Conservation (phyloP, 1,284 basidiomycete species). For the Mycosarcoma mackinlayi region DNA sequence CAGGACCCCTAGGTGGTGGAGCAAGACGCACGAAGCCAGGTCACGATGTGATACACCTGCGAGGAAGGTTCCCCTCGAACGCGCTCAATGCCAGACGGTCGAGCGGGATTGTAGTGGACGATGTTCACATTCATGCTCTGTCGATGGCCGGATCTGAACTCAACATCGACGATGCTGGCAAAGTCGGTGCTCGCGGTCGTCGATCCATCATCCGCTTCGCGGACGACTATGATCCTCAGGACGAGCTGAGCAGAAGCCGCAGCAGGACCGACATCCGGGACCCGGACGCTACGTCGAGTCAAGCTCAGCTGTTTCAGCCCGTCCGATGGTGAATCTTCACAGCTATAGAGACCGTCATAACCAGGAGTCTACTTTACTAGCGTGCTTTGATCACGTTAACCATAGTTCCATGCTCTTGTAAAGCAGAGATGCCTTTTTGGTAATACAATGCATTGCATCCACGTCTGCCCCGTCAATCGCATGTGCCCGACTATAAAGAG, state of each 20-base stretch:
- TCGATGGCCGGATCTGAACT: conserved; percentile 1
- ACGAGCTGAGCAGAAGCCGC: conserved; percentile 3
- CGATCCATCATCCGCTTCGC: conserved; percentile 10
- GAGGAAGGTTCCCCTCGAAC: conserved; percentile 34
- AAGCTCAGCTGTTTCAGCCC: conserved; percentile 27
- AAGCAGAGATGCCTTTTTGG: not conserved
- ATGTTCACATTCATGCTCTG: conserved; percentile 27
- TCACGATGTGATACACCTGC: conserved; percentile 26
- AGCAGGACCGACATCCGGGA: conserved; percentile 16
- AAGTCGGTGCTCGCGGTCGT: not conserved
- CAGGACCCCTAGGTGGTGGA: conserved; percentile 51
- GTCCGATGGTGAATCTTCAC: conserved; percentile 8
- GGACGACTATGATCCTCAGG: not conserved
- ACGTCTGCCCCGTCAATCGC: too few relatives aligned
- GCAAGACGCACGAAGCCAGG: conserved; percentile 28
- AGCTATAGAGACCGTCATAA: too few relatives aligned
- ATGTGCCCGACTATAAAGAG: not conserved
- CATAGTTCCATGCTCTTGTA: too few relatives aligned
- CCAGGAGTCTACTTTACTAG: too few relatives aligned
- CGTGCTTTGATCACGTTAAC: too few relatives aligned
- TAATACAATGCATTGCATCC: conserved; percentile 5
- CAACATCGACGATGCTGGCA: conserved; percentile 4
- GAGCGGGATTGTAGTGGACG: conserved; percentile 29
- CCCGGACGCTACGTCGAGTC: conserved; percentile 14
- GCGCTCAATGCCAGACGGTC: conserved; percentile 12